These are phyloP conservation scores for Apiotrichum brassicae DNA, from an alignment of 1,284 basidiomycete genomes.

Conservation along the genomic window DNA sequence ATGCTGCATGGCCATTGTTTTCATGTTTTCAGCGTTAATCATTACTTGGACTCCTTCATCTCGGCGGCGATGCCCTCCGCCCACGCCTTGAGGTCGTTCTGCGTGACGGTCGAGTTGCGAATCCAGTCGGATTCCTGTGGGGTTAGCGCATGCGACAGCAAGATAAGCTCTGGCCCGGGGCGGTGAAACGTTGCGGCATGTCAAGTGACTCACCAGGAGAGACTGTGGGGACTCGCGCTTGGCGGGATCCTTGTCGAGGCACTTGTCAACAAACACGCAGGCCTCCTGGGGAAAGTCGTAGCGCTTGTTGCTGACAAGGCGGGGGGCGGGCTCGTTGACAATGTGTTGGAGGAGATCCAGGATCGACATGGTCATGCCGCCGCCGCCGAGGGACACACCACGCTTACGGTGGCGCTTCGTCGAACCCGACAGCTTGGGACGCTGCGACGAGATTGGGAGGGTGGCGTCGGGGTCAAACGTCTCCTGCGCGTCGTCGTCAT, in stretches of 20 bases:
- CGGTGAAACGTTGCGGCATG: not conserved
- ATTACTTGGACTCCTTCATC: not conserved
- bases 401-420: constrained; percentile 56
- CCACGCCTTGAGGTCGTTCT: constrained; percentile 32
- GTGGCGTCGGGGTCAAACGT: constrained; percentile 42
- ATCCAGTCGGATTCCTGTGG: constrained; percentile 38
- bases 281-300: constrained; percentile 58
- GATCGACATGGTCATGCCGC: constrained; percentile 93
- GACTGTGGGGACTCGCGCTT: constrained; percentile 71
- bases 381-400: constrained; percentile 73
- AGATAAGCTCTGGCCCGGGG: too few relatives aligned
- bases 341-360: constrained; percentile 95
- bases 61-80: constrained; percentile 15
- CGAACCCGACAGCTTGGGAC: constrained; percentile 22
- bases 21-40: too few relatives aligned
- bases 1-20: too few relatives aligned
- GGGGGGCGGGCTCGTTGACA: constrained; percentile 89
- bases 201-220: constrained; percentile 54
- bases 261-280: constrained; percentile 72
- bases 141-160: not conserved
- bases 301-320: constrained; percentile 53
- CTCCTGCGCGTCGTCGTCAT: constrained; percentile 48
- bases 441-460: constrained; percentile 29
- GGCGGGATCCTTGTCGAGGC: constrained; percentile 75
- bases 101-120: constrained; percentile 26